Base-by-base conservation (phyloP, 768 basidiomycete species). In the Calocera cornea region DNA sequence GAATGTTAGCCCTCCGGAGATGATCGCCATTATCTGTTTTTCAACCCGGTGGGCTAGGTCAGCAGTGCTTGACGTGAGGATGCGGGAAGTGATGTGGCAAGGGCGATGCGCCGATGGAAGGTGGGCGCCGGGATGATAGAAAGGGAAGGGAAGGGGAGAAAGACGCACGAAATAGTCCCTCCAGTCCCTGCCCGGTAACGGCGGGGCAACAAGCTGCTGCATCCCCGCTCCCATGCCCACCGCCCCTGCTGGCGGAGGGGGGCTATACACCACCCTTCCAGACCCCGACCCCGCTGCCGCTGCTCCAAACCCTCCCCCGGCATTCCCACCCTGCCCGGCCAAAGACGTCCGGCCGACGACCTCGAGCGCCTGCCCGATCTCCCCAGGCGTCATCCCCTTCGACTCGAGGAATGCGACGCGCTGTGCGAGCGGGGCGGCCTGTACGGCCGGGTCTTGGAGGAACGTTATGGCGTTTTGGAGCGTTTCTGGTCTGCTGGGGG, bases 401-500 rank as follows among this genome's bases (percentile, higher is more conserved):
- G 92, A 88, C 73, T 97, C 89, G n/a, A 99, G 83, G 79, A 98
- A 99, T 70, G 91, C 88, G 54, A 98, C 83, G 65, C 90, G 86
- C 75, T 95, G 91, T 0, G 89, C 82, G 33, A 95, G 78, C 1
- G 92, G 81, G 1, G 93, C 90, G 38, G 86, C 79, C 73, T 88
- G 87, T 71, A 87, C 93, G 78, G 89, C 89, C 63, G 88, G 86
- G 76, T 95, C 93, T n/a, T 80, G 79, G 65, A 97, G 83, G 76
- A 97, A 95, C 0, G 84, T 79, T 69, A 95, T 84, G 0, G 94
- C 94, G 79, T 88, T 91, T 47, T 82, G 84, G 66, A 95, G 74
- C 69, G 92, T 82, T 64, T 93, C 89, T 72, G 83, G 82, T 74
- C 88, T 83, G 10, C 44, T 19, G 5, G 44, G 44, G 24, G 44